phyloP scores from a whole-genome alignment of 129 eudicot genomes.

The Ambrosia artemisiifolia region DNA sequence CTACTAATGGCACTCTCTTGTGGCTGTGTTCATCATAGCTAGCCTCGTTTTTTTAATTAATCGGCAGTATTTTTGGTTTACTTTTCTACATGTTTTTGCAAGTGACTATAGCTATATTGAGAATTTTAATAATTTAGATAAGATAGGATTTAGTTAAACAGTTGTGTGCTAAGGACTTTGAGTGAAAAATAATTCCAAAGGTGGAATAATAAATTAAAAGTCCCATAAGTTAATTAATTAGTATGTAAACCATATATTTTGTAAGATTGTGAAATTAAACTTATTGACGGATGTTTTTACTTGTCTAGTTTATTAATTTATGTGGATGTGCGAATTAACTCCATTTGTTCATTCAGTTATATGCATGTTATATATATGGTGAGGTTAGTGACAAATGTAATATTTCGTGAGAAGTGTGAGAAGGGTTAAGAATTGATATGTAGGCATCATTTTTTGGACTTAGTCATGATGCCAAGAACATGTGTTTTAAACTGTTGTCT shows the following conservation, averaged over 20 bases:
- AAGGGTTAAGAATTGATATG: too few species aligned
- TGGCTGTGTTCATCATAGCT: slow-evolving; percentile 56
- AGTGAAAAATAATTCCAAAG: slow-evolving; percentile 27
- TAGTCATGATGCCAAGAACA: too few species aligned
- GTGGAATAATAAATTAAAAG: slow-evolving; percentile 7
- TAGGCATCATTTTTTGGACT: too few species aligned
- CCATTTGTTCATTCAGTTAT: neutral
- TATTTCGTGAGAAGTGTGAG: too few species aligned
- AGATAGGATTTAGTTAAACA: slow-evolving; percentile 27
- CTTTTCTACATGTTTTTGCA: slow-evolving; percentile 24
- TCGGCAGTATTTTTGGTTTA: slow-evolving; percentile 13
- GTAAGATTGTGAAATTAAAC: slow-evolving; percentile 26
- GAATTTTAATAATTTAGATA: slow-evolving; percentile 14
- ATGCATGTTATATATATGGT: too few species aligned
- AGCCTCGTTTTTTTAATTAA: neutral
- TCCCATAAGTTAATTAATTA: slow-evolving; percentile 1
- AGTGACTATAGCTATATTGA: slow-evolving; percentile 29
- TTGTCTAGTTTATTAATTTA: neutral
- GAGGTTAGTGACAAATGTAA: too few species aligned
- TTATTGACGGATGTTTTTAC: neutral
- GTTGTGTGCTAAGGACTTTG: slow-evolving; percentile 22
- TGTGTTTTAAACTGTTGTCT: too few species aligned
- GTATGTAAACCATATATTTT: slow-evolving; percentile 28
- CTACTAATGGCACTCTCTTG: slow-evolving; percentile 79
- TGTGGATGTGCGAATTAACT: neutral